Percentiles rank a stretch among this genome's conserved stretches.
Conservation (phyloP, 176 grass and related monocot species). For the Panicum miliaceum region DNA sequence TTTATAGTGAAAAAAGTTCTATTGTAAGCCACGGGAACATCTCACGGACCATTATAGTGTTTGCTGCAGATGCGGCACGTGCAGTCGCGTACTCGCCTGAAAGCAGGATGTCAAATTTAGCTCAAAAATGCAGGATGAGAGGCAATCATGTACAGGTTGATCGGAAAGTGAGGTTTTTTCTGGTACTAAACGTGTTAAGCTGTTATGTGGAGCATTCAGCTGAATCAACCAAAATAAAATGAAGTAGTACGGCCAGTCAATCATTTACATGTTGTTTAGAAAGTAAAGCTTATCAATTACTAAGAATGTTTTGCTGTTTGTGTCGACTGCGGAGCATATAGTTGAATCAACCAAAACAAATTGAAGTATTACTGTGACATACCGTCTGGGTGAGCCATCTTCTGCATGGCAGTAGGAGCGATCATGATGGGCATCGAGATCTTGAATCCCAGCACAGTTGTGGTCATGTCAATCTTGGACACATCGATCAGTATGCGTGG, state of each 20-base stretch:
- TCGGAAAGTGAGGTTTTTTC: neutral
- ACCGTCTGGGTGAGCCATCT: constrained; percentile 99
- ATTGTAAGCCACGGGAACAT: neutral
- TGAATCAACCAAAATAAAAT: neutral
- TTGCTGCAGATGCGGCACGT: constrained; percentile 76
- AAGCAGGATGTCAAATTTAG: constrained; percentile 37
- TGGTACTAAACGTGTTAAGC: neutral
- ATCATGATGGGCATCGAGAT: constrained; percentile 99
- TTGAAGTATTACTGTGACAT: neutral
- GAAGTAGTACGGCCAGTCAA: too few relatives aligned
- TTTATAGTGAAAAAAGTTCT: constrained; percentile 15
- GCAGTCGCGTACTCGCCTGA: constrained; percentile 92
- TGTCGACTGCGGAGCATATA: too few relatives aligned
- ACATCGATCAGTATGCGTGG: constrained; percentile 97
- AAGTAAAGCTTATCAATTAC: too few relatives aligned
- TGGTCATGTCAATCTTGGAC: constrained; percentile 83
- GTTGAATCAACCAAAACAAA: too few relatives aligned
- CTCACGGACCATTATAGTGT: constrained; percentile 83
- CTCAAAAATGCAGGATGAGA: neutral
- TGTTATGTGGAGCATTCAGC: neutral
- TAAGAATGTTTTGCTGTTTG: too few relatives aligned
- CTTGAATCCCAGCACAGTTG: constrained; percentile 92
- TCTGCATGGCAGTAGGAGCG: constrained; percentile 89
- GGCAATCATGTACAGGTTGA: neutral
- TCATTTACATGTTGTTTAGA: too few relatives aligned